A percentile compares a stretch with the other conserved stretches of the same genome.
These are phyloP conservation scores for Bipolaris cookei DNA, from an alignment of 2,329 filamentous ascomycete species.

Conservation along the genomic window DNA sequence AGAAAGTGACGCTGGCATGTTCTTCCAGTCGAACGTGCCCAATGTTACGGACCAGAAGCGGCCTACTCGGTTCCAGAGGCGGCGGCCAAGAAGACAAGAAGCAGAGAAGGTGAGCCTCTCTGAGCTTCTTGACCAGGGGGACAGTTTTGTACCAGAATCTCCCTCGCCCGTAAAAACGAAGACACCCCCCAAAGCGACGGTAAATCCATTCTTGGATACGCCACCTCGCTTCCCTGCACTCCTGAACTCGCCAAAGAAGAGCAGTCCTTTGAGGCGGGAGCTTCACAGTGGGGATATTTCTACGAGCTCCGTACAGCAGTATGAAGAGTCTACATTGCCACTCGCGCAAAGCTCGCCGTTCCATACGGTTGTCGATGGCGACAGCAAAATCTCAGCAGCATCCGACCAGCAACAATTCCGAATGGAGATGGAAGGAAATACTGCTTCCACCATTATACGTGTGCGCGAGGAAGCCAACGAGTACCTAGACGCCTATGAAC, in stretches of 20 bases:
- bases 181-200: constrained; percentile 20
- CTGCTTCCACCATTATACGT: constrained; percentile 36
- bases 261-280: constrained; percentile 45
- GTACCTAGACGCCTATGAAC: constrained; percentile 43
- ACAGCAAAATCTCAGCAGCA: constrained; percentile 32
- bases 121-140: constrained; percentile 39
- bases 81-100: constrained; percentile 29
- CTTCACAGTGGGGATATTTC: constrained; percentile 37
- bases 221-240: constrained; percentile 39
- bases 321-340: constrained; percentile 40
- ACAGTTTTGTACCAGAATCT: constrained; percentile 42
- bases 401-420: constrained; percentile 43
- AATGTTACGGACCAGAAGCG: constrained; percentile 34
- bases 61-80: constrained; percentile 23
- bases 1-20: constrained; percentile 46
- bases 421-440: constrained; percentile 39
- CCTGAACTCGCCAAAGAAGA: constrained; percentile 40
- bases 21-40: constrained; percentile 45
- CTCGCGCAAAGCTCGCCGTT: constrained; percentile 44
- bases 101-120: constrained; percentile 42
- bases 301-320: constrained; percentile 25
- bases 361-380: constrained; percentile 37
- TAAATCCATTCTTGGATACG: constrained; percentile 41
- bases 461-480: constrained; percentile 44
- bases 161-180: constrained; percentile 32